These are phyloP conservation scores for Tricholomella constricta DNA, from an alignment of 768 basidiomycete genomes.

Conservation along the genomic window DNA sequence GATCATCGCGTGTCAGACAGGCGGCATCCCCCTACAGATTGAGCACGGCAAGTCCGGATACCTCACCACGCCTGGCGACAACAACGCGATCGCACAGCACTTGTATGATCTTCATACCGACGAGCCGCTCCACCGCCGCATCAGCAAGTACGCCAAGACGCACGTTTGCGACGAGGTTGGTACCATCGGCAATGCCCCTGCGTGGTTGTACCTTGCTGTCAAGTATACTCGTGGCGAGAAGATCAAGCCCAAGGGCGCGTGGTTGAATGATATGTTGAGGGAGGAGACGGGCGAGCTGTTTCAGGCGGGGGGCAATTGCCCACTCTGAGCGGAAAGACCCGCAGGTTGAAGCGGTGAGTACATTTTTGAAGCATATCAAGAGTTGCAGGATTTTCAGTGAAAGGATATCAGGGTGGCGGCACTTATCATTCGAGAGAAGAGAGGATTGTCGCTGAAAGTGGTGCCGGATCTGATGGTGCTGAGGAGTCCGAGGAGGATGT, in stretches of 20 bases:
- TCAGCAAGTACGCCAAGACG: slow-evolving; percentile 68
- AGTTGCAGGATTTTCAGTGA: not conserved
- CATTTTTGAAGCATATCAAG: not conserved
- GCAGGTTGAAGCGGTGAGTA: not conserved
- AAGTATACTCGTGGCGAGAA: slow-evolving; percentile 79
- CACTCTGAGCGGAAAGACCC: not conserved
- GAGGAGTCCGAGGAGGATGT: not conserved
- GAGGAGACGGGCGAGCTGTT: slow-evolving; percentile 77
- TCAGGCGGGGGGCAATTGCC: slow-evolving; percentile 33
- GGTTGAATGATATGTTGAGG: slow-evolving; percentile 82
- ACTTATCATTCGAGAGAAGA: not conserved
- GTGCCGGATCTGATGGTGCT: not conserved
- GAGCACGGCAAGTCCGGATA: slow-evolving; percentile 87
- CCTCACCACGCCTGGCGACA: slow-evolving; percentile 78
- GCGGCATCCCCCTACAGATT: slow-evolving; percentile 93
- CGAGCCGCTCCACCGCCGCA: slow-evolving; percentile 59
- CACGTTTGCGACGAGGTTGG: slow-evolving; percentile 85
- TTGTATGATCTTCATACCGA: slow-evolving; percentile 80
- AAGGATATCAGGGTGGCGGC: not conserved
- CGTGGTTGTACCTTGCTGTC: slow-evolving; percentile 68
- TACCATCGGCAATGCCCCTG: slow-evolving; percentile 77
- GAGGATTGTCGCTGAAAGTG: not conserved
- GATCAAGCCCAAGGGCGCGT: slow-evolving; percentile 78
- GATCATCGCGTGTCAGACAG: slow-evolving; percentile 80
- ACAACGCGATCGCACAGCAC: slow-evolving; percentile 70